A percentile compares a stretch with the other conserved stretches of the same genome.
Conservation (phyloP, 139 green algal species). For the Astrephomene gubernaculifera region DNA sequence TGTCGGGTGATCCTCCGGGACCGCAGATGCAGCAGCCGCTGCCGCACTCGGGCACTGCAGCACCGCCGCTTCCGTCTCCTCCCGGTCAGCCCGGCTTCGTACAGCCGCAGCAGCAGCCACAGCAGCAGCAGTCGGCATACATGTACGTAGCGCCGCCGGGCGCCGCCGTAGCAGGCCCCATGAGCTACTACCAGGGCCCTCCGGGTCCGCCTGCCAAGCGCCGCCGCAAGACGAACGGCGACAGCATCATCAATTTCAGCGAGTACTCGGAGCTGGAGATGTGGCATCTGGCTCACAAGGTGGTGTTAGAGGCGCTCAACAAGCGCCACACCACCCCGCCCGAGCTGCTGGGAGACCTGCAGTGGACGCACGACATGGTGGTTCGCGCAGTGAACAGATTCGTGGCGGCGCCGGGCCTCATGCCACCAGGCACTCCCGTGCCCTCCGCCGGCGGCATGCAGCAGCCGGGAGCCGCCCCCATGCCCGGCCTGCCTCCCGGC, state of each 20-base stretch:
- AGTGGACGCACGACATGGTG: conserved; percentile 7
- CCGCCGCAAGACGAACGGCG: not conserved
- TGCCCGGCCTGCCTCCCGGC: not conserved
- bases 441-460: too few relatives aligned
- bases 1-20: not conserved
- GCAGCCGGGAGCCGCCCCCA: not conserved
- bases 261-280: conserved; percentile 33
- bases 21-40: not conserved
- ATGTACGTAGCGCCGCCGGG: not conserved
- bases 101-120: not conserved
- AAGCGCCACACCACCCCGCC: conserved; percentile 9
- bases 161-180: not conserved
- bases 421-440: too few relatives aligned
- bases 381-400: not conserved
- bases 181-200: conserved; percentile 13
- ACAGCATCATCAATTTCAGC: not conserved
- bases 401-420: too few relatives aligned
- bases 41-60: too few relatives aligned
- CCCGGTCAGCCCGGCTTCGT: too few relatives aligned
- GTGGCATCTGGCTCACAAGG: conserved; percentile 13
- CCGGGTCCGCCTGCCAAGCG: conserved; percentile 1
- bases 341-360: conserved; percentile 12
- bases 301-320: not conserved
- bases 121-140: not conserved
- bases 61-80: too few relatives aligned